Conservation (phyloP, 371 early-diverging fungal species). For the Syncephalastrum racemosum region DNA sequence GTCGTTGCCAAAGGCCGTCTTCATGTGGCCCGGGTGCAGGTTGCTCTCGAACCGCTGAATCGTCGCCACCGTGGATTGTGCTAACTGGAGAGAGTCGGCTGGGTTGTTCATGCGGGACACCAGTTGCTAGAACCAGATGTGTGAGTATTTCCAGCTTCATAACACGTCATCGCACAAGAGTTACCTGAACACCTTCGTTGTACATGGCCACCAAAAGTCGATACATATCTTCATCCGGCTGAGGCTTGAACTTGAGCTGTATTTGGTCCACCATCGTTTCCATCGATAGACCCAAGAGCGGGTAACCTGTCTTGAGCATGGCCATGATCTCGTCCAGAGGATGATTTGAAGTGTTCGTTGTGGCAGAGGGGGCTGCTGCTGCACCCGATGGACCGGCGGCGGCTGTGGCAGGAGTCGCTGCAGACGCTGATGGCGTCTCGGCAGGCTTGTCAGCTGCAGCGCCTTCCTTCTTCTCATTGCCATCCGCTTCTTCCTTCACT, state of each 20-base stretch:
- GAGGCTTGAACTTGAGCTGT: conserved; percentile 86
- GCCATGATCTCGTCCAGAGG: conserved; percentile 96
- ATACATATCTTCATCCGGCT: conserved; percentile 95
- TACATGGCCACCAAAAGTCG: conserved; percentile 87
- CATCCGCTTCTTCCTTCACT: conserved; percentile 12
- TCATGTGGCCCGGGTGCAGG: conserved; percentile 73
- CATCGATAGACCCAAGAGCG: conserved; percentile 92
- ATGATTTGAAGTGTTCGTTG: conserved; percentile 13
- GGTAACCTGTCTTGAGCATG: conserved; percentile 95
- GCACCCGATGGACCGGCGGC: conserved; percentile 18
- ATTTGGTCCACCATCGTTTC: conserved; percentile 98
- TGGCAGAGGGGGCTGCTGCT: conserved; percentile 13
- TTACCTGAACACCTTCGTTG: conserved; percentile 85
- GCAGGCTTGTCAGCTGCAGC: conserved; percentile 8
- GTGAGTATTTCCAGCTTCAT: background rate
- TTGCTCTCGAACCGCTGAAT: conserved; percentile 83
- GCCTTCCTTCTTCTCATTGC: conserved; percentile 5
- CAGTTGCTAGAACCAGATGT: conserved; percentile 50
- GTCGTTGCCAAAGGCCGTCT: conserved; percentile 85
- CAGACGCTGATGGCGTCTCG: conserved; percentile 27
- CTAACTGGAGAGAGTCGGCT: conserved; percentile 64
- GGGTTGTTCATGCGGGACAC: conserved; percentile 62
- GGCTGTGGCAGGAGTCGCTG: conserved; percentile 16
- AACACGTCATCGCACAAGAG: background rate
- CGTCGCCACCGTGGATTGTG: conserved; percentile 79